Conservation (phyloP, 176 grass and related monocot genomes). For the Hyparrhenia diplandra region DNA sequence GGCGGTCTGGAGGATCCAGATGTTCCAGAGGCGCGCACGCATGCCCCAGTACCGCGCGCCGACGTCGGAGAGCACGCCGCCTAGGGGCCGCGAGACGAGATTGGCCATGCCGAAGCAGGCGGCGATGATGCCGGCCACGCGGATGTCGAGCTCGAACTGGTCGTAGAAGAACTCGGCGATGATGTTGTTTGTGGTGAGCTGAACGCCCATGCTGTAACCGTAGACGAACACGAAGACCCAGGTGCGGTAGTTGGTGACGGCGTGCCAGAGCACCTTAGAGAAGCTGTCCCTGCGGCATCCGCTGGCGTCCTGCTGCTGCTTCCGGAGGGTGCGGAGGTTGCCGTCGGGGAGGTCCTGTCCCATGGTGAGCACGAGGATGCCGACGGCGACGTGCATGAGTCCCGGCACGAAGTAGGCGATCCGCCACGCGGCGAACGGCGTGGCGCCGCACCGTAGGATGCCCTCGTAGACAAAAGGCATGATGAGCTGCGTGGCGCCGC, state of each 20-base stretch:
- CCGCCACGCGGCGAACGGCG: slow-evolving; percentile 59
- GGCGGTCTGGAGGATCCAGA: slow-evolving; percentile 85
- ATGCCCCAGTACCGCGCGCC: slow-evolving; percentile 56
- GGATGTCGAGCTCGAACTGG: slow-evolving; percentile 67
- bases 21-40: slow-evolving; percentile 78
- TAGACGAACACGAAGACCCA: slow-evolving; percentile 87
- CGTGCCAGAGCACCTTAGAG: slow-evolving; percentile 59
- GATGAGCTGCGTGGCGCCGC: slow-evolving; percentile 85
- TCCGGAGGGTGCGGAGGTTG: slow-evolving; percentile 56
- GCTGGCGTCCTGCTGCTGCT: no score
- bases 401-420: slow-evolving; percentile 76
- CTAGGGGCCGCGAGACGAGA: slow-evolving; percentile 50
- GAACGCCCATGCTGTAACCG: slow-evolving; percentile 87
- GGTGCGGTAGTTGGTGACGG: slow-evolving; percentile 71
- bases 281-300: slow-evolving; percentile 69
- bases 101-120: slow-evolving; percentile 95
- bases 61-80: slow-evolving; percentile 58
- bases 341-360: slow-evolving; percentile 86
- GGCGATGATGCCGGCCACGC: slow-evolving; percentile 60
- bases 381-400: slow-evolving; percentile 51
- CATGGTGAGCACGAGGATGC: slow-evolving; percentile 48
- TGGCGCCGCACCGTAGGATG: slow-evolving; percentile 52
- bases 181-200: slow-evolving; percentile 84
- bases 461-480: slow-evolving; percentile 83
- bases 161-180: slow-evolving; percentile 86